These are phyloP conservation scores for Rhododendron griersonianum DNA, from an alignment of 148 eudicot genomes.

Conservation along the genomic window DNA sequence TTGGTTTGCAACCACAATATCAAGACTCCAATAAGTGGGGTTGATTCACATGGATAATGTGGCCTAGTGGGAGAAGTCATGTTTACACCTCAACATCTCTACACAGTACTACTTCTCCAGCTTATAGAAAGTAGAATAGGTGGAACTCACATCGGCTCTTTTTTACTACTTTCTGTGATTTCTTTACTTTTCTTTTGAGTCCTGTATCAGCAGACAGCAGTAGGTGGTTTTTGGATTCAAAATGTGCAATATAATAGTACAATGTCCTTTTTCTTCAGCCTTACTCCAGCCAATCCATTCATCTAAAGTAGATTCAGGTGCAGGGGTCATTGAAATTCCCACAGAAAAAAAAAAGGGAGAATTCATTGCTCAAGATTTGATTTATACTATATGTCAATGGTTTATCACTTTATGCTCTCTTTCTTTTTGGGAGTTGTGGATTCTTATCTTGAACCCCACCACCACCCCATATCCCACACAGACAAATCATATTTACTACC, in stretches of 20 bases:
- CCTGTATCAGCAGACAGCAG: neutral
- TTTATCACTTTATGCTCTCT: neutral
- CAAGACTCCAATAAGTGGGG: slow-evolving; percentile 11
- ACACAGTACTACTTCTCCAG: neutral
- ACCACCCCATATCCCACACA: neutral
- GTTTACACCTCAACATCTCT: slow-evolving; percentile 19
- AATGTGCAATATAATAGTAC: slow-evolving; percentile 16
- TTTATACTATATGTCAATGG: neutral
- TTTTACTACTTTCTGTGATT: neutral
- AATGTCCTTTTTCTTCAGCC: slow-evolving; percentile 17
- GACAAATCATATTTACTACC: neutral
- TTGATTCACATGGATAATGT: neutral
- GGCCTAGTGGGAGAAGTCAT: slow-evolving; percentile 17
- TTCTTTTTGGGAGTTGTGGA: slow-evolving; percentile 12
- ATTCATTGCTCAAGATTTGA: slow-evolving; percentile 13
- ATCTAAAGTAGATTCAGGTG: slow-evolving; percentile 14
- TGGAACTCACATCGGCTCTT: neutral
- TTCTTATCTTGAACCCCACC: slow-evolving; percentile 19
- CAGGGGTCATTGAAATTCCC: slow-evolving; percentile 20
- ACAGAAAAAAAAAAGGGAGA: neutral
- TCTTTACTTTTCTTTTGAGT: neutral
- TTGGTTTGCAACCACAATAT: slow-evolving; percentile 20
- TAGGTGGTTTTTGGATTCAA: slow-evolving; percentile 22
- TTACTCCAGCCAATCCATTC: slow-evolving; percentile 20
- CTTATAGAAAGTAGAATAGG: slow-evolving; percentile 2